Evolutionary conservation across 2,329 filamentous ascomycete genomes (phyloP), one percentile per base, ranked within the genome.

Genomic region (Botrytis deweyae): DNA sequence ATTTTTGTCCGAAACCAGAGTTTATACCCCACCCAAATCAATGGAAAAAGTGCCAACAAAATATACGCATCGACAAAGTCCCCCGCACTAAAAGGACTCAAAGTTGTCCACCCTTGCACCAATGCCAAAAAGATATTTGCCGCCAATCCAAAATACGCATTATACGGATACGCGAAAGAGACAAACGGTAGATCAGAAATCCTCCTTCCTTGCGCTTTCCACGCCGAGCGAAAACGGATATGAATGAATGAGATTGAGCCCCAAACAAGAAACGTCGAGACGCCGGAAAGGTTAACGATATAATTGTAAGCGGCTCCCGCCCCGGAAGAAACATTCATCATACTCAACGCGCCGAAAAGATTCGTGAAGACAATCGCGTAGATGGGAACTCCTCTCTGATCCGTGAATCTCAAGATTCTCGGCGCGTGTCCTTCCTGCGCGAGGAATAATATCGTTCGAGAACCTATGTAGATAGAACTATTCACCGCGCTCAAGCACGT

Each of bases 391-490:
- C 92, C 92, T 22, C 88, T 86, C 38, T 83, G 84, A 80, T 91
- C 89, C 3, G 92, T 93, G 81, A 87, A 88, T 61, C 90, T 91
- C 2, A 95, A 84, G 78, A 95, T 87, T 33, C 82, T 84, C 0
- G 93, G 93, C 0, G 92, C 93, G 81, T 92, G 93, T 65, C 88
- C 86, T 63, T 90, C 89, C 78, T 93, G 90, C 0, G 91, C 91
- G 89, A 95, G 92, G 83, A 90, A 94, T 0, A 94, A 83, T 1
- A 95, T 83, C 0, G 92, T 94, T 36, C 93, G 88, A 4, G 91
- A 92, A 63, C 89, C 90, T 77, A 95, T 93, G 81, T 94, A 95
- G 75, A 95, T 91, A 14, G 90, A 92, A 70, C 88, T 90, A 82
- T 95, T 95, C 77, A 91, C 88, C 29, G 92, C 91, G 0, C 87